Base-by-base conservation (phyloP, 2,329 filamentous ascomycete species). In the Tolypocladium endophyticum region DNA sequence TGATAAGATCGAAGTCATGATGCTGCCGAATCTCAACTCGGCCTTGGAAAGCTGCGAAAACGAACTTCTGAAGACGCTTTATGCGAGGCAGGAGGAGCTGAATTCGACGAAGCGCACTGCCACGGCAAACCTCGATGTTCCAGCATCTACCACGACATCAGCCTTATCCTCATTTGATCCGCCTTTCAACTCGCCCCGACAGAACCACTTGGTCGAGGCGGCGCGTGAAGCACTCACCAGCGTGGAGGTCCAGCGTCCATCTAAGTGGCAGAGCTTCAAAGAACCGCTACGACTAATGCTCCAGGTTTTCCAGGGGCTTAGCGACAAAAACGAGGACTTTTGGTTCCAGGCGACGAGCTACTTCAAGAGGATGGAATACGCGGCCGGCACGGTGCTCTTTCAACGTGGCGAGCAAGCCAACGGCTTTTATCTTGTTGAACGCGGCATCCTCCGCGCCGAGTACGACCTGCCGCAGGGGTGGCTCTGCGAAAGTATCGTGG, bases 11-110 rank as follows among this genome's bases (percentile, higher is more conserved):
- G 85, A 87, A 16, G 91, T 96, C 7, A 82, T 86, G 61, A 85
- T 97, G 59, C 90, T 97, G 65, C 88, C 92, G 50, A 87, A 95
- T 63, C 83, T 99, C 58, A 99, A 99, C 71, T 92, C 90, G 7
- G 93, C 93, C 0, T 80, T 99, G 1, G 94, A 99, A 70, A 90
- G 87, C 64, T 97, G 93, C 73, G 94, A 99, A 71, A 99, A 99
- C 66, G 90, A 96, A 67, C 83, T 97, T 7, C 81, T 99, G 52
- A 92, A 89, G 68, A 87, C 87, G 0, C 84, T 92, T 43, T 93
- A 93, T 69, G 82, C 81, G 43, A 85, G 82, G 64, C 87, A 87
- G 65, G 87, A 90, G 62, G 81, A 83, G 12, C 74, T 84, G 12
- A 77, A 74, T 69, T 72, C 73, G 71, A 73, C 74, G 68, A 74